Conservation (phyloP, 768 basidiomycete species). For the Ramaria sp. region DNA sequence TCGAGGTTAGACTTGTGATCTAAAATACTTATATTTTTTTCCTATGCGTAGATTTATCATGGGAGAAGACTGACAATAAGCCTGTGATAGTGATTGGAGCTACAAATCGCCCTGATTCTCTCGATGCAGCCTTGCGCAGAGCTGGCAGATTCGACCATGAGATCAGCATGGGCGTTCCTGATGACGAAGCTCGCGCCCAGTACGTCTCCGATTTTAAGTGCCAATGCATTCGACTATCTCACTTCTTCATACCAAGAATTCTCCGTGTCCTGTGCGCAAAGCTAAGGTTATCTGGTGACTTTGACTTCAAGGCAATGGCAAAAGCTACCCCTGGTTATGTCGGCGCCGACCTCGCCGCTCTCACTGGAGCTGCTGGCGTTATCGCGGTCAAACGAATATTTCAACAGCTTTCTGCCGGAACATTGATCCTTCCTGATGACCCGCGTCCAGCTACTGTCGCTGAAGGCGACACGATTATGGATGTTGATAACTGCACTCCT, state of each 20-base stretch:
- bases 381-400: constrained; percentile 97
- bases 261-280: constrained; percentile 76
- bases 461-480: constrained; percentile 30
- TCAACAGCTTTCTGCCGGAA: constrained; percentile 56
- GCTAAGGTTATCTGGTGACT: constrained; percentile 76
- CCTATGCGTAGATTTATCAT: constrained; percentile 63
- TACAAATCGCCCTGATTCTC: constrained; percentile 90
- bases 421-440: constrained; percentile 40
- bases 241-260: constrained; percentile 45
- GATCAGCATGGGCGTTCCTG: constrained; percentile 95
- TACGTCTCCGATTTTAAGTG: constrained; percentile 26
- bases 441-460: constrained; percentile 19
- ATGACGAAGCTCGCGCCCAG: constrained; percentile 84
- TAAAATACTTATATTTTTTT: not conserved
- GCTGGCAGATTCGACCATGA: constrained; percentile 97
- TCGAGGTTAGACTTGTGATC: not conserved
- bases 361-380: constrained; percentile 90
- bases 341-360: constrained; percentile 84
- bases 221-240: not conserved
- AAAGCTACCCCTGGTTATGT: constrained; percentile 96
- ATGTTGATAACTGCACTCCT: constrained; percentile 31
- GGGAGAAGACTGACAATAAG: constrained; percentile 89
- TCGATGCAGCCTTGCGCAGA: constrained; percentile 86
- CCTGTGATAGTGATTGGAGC: constrained; percentile 93
- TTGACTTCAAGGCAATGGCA: constrained; percentile 76